A percentile compares a stretch with the other conserved stretches of the same genome.
phyloP scores from a whole-genome alignment of 345 rosid species.

The Clarkia xantiana region DNA sequence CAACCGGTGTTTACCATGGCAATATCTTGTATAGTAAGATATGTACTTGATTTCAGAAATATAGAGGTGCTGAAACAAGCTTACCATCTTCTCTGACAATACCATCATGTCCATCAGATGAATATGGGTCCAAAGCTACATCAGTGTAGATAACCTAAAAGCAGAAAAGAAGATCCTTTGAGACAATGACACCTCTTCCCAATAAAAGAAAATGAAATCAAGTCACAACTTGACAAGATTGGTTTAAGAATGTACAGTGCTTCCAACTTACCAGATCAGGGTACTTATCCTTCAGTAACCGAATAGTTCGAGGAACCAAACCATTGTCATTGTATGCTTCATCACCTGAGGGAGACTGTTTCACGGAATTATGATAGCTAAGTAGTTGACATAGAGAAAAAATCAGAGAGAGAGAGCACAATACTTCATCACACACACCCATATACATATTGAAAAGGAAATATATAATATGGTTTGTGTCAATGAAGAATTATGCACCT shows the following conservation, averaged over 20 bases:
- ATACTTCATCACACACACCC: conserved; percentile 4
- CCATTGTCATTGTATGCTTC: conserved; percentile 90
- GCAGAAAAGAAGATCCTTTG: not conserved
- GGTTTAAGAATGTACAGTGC: not conserved
- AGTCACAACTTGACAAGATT: not conserved
- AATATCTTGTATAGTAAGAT: too few species aligned
- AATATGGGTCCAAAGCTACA: conserved; percentile 83
- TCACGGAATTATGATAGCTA: not conserved
- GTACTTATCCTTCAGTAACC: conserved; percentile 59
- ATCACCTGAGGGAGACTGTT: conserved; percentile 68
- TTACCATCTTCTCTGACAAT: conserved; percentile 81
- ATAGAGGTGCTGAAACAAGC: not conserved
- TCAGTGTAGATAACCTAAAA: conserved; percentile 74
- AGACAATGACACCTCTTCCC: too few species aligned
- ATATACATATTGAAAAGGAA: conserved; percentile 15
- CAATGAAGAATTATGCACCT: conserved; percentile 21
- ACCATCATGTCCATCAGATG: conserved; percentile 90
- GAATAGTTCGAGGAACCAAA: conserved; percentile 66
- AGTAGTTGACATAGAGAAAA: not conserved
- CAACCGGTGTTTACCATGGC: too few species aligned
- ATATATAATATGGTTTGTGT: too few species aligned
- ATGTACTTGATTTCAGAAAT: too few species aligned
- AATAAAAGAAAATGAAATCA: not conserved
- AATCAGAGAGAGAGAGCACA: conserved; percentile 6
- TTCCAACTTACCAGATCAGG: conserved; percentile 67